phyloP scores from a whole-genome alignment of 2,329 filamentous ascomycete genomes.

The Cryphonectria carpinicola region DNA sequence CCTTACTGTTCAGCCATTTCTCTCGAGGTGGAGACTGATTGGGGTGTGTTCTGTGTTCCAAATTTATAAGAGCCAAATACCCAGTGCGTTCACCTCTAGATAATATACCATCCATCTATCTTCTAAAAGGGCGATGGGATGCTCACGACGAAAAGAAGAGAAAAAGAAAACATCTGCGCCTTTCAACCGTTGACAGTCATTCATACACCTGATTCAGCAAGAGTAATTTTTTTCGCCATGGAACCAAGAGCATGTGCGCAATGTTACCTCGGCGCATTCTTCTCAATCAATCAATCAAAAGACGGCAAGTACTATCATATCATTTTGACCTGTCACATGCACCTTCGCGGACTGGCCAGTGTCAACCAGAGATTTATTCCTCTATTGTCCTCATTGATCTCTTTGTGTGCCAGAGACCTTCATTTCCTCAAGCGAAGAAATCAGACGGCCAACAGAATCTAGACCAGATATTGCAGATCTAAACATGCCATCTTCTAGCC shows the following conservation, averaged over 20 bases:
- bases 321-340: conserved; percentile 9
- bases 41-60: neutral
- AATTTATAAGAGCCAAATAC: neutral
- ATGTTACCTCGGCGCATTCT: neutral
- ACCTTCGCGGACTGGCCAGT: conserved; percentile 1
- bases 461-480: conserved; percentile 12
- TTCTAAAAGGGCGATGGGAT: neutral
- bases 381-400: conserved; percentile 17
- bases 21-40: neutral
- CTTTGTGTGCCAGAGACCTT: conserved; percentile 12
- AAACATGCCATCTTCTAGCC: conserved; percentile 18
- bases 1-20: neutral
- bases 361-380: conserved; percentile 4
- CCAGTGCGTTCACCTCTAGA: no score
- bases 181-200: neutral
- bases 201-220: neutral
- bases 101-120: neutral
- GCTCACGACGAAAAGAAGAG: neutral
- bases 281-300: neutral
- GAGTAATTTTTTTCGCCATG: neutral
- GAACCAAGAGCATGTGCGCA: neutral
- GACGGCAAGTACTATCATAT: conserved; percentile 4
- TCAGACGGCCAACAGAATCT: conserved; percentile 15
- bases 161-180: neutral
- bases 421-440: neutral